Base-by-base conservation (phyloP, 345 rosid genomes). In the Populus nigra region DNA sequence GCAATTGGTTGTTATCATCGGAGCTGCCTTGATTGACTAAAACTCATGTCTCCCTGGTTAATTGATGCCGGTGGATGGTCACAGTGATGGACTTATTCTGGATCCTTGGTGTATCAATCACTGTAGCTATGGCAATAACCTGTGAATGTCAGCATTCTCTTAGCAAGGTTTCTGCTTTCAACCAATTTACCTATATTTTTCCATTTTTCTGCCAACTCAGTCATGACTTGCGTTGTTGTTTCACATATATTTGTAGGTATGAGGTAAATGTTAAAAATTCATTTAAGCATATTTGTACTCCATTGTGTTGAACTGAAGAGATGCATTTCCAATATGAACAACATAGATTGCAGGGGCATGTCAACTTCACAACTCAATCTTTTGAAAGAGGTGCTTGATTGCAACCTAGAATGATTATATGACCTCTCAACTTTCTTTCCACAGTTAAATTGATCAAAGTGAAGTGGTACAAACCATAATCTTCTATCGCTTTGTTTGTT, bases 1-100 rank as follows among this genome's bases (percentile, higher is more conserved):
- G 47, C 81, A 79, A 78, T 78, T 20, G 20, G 53, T 68, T 45
- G 45, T 55, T 17, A 45, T 55, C 55, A n/a, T 71, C 65, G 78
- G 53, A 33, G 71, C 67, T 57, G 76, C 71, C 65, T 55, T 53
- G 59, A 17, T 53, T n/a, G 49, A 77, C 57, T 69, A 76, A 77
- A 43, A 41, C 45, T 27, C 27, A 41, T 50, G 12, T 79, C 67
- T 47, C 8, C 57, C n/a, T 18, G n/a, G 22, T 17, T 17, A 16
- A 50, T 17, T 39, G 43, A 39, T 39, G 43, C 43, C 10, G 0
- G 57, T 50, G 18, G n/a, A 50, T 50, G 57, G n/a, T 15, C 22
- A 39, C 3, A 18, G 18, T 50, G 18, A 4, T 33, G 4, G 36
- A 33, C 36, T 33, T 33, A 5, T 53, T 20, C 1, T 53, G 10